Evolutionary conservation across 345 rosid genomes (phyloP), one percentile per base, ranked within the genome.

Genomic region (Camelina hispida): DNA sequence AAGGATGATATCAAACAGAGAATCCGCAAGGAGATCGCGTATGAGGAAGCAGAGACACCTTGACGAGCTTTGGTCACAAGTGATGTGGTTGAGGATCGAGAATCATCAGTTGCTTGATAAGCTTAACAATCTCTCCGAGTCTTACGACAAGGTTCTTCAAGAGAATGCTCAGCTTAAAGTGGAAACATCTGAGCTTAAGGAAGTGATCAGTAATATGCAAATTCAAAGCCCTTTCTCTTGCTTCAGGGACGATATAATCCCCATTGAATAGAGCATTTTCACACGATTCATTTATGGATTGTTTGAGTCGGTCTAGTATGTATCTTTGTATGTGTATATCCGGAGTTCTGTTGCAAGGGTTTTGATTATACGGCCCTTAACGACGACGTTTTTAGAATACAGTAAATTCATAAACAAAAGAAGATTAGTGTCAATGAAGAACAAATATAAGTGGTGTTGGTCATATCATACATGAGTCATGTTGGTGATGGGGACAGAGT

Each of bases 11-110:
- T 93, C 98, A 9, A 93, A 93, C 66, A 68, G 98, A 78, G 98
- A 93, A 71, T 90, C 98, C 0, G 98, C 98, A 0, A 86, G 98
- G 20, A 58, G 98, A 53, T 90, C 98, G 1, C 97, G 98, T 16
- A 89, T 93, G 98, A 89, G 98, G 66, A 93, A 90, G 88, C 98
- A 89, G 79, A 83, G 87, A 73, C 98, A 93, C 76, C 81, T 93
- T 13, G 98, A 91, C 46, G 98, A 93, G 88, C 92, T 93, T 25
- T 93, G 93, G 97, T 87, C 98, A 7, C 97, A 89, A 81, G 91
- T 93, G 10, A 75, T 89, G 52, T 85, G 90, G 91, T 86, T 93
- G 56, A 77, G 96, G 48, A 87, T 84, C 30, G 98, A 93, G 80
- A 93, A 93, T 46, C 91, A 85, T 78, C 93, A 84, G 74, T 91